Evolutionary conservation across 495 filamentous ascomycete genomes (phyloP).

Genomic region (Neurospora sp.): DNA sequence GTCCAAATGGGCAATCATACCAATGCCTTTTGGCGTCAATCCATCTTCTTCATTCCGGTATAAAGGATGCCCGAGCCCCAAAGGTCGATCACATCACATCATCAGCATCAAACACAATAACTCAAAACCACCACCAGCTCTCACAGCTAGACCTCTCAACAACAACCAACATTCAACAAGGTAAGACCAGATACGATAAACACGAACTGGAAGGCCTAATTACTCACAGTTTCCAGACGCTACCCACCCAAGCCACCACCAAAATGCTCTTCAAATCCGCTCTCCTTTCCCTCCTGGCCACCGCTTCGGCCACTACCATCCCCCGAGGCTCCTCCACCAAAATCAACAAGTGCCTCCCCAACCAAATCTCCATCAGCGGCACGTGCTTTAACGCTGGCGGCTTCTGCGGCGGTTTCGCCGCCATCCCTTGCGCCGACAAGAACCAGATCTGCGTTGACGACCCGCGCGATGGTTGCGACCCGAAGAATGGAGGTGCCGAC

Average conservation of each 20-base stretch:
- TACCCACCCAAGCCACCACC: neutral
- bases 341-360: neutral
- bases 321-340: neutral
- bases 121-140: neutral
- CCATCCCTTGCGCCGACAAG: constrained; percentile 12
- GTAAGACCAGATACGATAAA: neutral
- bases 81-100: neutral
- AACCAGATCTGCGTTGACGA: constrained; percentile 21
- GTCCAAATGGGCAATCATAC: neutral
- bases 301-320: neutral
- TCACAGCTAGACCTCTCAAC: neutral
- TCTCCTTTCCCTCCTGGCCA: neutral
- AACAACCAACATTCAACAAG: neutral
- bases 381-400: constrained; percentile 16
- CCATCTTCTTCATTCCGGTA: neutral
- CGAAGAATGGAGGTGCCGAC: constrained; percentile 5
- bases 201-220: neutral
- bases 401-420: constrained; percentile 26
- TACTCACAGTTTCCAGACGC: neutral
- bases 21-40: too few species aligned
- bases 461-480: constrained; percentile 16
- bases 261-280: neutral
- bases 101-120: neutral
- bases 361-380: constrained; percentile 18
- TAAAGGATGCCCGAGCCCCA: neutral